These are phyloP conservation scores for Obelidium mucronatum DNA, from an alignment of 192 early-diverging fungal genomes.

Conservation along the genomic window DNA sequence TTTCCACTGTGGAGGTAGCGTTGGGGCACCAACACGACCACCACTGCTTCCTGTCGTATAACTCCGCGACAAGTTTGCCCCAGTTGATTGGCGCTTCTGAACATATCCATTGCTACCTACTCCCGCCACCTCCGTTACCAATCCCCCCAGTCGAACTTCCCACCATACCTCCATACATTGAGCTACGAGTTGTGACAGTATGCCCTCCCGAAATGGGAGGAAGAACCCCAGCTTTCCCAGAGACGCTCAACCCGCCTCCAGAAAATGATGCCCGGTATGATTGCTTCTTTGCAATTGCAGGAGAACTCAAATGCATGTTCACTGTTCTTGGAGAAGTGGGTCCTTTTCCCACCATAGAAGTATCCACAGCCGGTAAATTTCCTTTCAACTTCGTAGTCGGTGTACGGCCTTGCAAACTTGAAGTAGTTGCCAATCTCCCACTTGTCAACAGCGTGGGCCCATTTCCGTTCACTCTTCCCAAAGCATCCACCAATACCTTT, in stretches of 20 bases:
- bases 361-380: neutral
- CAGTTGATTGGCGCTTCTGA: conserved; percentile 13
- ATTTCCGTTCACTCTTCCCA: neutral
- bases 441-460: neutral
- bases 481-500: neutral
- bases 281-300: conserved; percentile 1
- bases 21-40: neutral
- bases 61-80: conserved; percentile 31
- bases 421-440: conserved; percentile 25
- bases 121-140: neutral
- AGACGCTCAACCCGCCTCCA: too few relatives aligned
- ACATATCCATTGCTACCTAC: too few relatives aligned
- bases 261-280: conserved; percentile 9
- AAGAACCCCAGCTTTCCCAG: neutral
- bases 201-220: conserved; percentile 11
- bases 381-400: neutral
- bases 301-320: neutral
- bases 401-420: conserved; percentile 5
- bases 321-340: neutral
- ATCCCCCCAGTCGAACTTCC: conserved; percentile 1
- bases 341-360: neutral
- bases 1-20: conserved; percentile 17
- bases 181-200: conserved; percentile 8
- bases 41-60: conserved; percentile 23
- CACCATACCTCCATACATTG: conserved; percentile 30